phyloP scores from a whole-genome alignment of 495 filamentous ascomycete species.

The Tuber microsphaerosporum region DNA sequence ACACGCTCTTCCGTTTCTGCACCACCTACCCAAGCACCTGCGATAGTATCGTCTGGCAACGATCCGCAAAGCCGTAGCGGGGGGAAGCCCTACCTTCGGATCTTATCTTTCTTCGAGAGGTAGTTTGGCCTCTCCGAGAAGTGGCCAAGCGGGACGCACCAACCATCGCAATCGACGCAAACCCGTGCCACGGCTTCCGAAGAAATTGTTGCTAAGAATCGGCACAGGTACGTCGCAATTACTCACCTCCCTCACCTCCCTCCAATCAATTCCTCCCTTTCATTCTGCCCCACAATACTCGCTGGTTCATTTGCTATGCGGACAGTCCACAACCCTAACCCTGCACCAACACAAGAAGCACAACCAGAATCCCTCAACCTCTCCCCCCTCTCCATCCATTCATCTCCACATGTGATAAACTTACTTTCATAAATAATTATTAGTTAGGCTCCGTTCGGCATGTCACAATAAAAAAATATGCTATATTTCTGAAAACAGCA shows the following conservation, averaged over 20 bases:
- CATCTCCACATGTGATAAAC: too few relatives aligned
- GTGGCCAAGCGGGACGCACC: slow-evolving; percentile 65
- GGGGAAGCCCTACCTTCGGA: slow-evolving; percentile 54
- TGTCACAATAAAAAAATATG: too few relatives aligned
- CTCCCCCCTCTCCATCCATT: too few relatives aligned
- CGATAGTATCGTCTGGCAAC: slow-evolving; percentile 44
- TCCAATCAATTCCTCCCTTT: slow-evolving; percentile 21
- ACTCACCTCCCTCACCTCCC: not conserved
- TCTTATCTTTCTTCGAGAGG: slow-evolving; percentile 53
- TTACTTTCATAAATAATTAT: too few relatives aligned
- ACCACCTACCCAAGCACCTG: slow-evolving; percentile 33
- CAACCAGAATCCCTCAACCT: too few relatives aligned
- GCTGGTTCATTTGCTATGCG: too few relatives aligned
- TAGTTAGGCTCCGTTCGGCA: too few relatives aligned
- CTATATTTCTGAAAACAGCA: too few relatives aligned
- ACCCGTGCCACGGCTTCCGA: slow-evolving; percentile 37
- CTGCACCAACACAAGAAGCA: too few relatives aligned
- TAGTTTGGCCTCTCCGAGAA: slow-evolving; percentile 53
- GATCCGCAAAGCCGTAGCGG: slow-evolving; percentile 58
- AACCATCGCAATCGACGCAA: slow-evolving; percentile 59
- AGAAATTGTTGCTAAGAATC: slow-evolving; percentile 14
- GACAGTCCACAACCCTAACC: too few relatives aligned
- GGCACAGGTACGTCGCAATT: slow-evolving; percentile 12
- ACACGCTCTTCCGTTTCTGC: slow-evolving; percentile 9
- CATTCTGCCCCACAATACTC: slow-evolving; percentile 5